Evolutionary conservation across 495 filamentous ascomycete species (phyloP), one percentile per base, ranked within the genome.

Genomic region (Evernia prunastri): DNA sequence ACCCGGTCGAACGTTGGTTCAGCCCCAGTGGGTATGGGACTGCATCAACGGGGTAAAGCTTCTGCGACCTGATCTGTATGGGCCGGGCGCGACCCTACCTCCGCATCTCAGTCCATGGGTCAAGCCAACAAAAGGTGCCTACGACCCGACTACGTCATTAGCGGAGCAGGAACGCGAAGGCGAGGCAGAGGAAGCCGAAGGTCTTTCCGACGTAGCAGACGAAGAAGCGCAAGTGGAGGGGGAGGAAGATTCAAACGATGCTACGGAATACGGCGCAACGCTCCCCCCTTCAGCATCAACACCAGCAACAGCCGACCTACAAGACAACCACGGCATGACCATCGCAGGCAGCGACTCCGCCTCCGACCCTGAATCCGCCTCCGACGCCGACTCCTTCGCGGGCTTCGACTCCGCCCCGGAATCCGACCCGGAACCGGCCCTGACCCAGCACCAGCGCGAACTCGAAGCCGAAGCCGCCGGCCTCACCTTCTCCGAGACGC

Each of bases 11-110:
- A 92, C 87, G 54, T 97, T 97, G 68, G 75, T 98, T 57, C 94
- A 98, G 76, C 94, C 94, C 27, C 94, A 98, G 72, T 98, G 96
- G 91, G 84, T 98, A 18, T 98, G 94, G 94, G 94, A 98, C 67
- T 90, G 89, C 71, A 77, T 97, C 68, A 98, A 98, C 74, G 86
- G 89, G 33, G 90, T 90, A 47, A 89, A 90, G 74, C 77, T 98
- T 43, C 87, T 97, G 66, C 81, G 89, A 43, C 86, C 92, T 17
- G 91, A 96, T 72, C 78, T 94, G 3, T 98, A 98, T 67, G 90
- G 85, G 4, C 92, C 95, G 6, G 95, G 94, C 25, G 88, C 91
- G 18, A 85, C 87, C 64, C 80, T 98, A 39, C 94, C 94, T 20
- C 92, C 94, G 7, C 94, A 98, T 81, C 74, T 98, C 63, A 97